Conservation (phyloP, 1,284 basidiomycete genomes). For the Apiotrichum laibachii region DNA sequence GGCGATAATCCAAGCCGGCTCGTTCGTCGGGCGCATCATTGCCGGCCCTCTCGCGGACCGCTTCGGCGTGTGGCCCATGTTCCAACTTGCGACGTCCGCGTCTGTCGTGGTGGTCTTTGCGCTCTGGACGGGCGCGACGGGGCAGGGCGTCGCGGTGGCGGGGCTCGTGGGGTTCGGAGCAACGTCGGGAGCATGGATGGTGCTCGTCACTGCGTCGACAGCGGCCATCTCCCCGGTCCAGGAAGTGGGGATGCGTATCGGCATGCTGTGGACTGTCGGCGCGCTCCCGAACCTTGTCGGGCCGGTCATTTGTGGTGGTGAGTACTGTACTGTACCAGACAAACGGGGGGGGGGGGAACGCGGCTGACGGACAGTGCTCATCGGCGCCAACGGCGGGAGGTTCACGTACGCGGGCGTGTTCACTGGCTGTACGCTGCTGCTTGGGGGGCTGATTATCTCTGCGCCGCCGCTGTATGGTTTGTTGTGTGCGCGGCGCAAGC, state of each 20-base stretch:
- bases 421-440: conserved; percentile 23
- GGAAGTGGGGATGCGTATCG: conserved; percentile 46
- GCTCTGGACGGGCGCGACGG: conserved; percentile 27
- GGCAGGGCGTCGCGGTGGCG: conserved; percentile 26
- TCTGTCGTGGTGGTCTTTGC: conserved; percentile 9
- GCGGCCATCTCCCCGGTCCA: conserved; percentile 40
- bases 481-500: no score
- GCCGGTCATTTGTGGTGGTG: conserved; percentile 16
- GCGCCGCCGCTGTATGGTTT: background rate
- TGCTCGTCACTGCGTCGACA: conserved; percentile 41
- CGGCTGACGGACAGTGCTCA: conserved; percentile 19
- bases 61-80: conserved; percentile 14
- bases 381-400: conserved; percentile 17
- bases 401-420: conserved; percentile 42
- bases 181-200: conserved; percentile 40
- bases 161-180: conserved; percentile 41
- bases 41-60: conserved; percentile 12
- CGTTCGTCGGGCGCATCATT: conserved; percentile 7
- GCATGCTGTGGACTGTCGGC: conserved; percentile 40
- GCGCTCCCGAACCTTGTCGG: conserved; percentile 26
- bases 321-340: conserved; percentile 13
- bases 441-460: background rate
- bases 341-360: no score
- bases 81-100: background rate
- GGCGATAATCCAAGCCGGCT: conserved; percentile 11